Base-by-base conservation (phyloP, 805 yeast species). In the Candida nanaspora region DNA sequence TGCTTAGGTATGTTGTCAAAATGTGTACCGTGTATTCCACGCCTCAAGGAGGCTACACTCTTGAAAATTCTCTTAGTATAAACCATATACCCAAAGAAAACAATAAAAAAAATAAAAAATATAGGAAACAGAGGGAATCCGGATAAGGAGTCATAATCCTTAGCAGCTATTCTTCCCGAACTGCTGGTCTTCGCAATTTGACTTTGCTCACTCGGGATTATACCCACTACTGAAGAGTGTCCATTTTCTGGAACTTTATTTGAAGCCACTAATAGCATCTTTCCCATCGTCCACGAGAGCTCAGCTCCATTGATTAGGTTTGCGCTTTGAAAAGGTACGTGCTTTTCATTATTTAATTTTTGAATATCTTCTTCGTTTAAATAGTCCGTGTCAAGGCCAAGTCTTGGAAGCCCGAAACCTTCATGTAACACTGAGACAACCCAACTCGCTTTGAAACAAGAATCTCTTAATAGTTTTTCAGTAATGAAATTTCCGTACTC, bases 401-500 rank as follows among this genome's bases (percentile, higher is more conserved):
- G 62, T 45, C 89, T 60, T 1, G 98, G 98, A 29, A 93, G 69
- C 20, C 80, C 86, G 56, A 91, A 91, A 0, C 98, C 98, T 49
- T 89, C 96, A 57, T 87, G 96, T 22, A 93, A 63, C 26, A 93
- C 74, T 53, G 84, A 88, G 30, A 88, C 69, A 2, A 93, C 88
- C 98, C 98, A 93, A 42, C 86, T 79, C 5, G 96, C 94, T 54
- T 93, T 93, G 67, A 93, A 93, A 57, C 98, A 93, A 2, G 95
- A 86, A 46, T 80, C 82, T 41, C 66, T 69, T 28, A 93, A 65
- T 42, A 75, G 70, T 0, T 80, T 76, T 25, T 72, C 66, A 3
- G 75, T 68, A 20, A 85, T 66, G 27, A 70, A 68, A 15, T 79
- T 72, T 16, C 69, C 69, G 55, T 82, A 86, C 30, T 65, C 63